Evolutionary conservation across 2,329 filamentous ascomycete genomes (phyloP), one percentile per base, ranked within the genome.

Genomic region (Furcasterigmium furcatum): DNA sequence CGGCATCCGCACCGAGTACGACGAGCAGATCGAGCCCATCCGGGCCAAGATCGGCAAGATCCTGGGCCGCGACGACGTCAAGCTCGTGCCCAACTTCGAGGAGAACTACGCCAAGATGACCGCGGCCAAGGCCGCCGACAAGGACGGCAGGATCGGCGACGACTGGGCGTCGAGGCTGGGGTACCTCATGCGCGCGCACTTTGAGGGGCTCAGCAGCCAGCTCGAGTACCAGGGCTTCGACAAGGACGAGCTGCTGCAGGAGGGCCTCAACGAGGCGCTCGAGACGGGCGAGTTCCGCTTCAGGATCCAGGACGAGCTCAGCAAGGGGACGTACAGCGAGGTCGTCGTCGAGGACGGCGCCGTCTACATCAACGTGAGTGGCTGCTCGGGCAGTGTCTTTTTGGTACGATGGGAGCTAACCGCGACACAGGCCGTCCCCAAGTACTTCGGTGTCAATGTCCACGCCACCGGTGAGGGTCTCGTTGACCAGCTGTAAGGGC

Each of bases 31-130:
- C 38, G 65, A 63, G 32, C 63, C 58, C n/a, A 52, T 70, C 7
- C 63, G 67, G 9, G 54, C 63, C 40, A 63, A 68, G 46, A 62
- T 72, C 32, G 62, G 51, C 20, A 55, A 57, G 34, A 45, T 65
- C 36, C 58, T 74, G 9, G 59, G 56, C 9, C 61, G 61, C 44
- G 56, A 63, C 2, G 63, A 73, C n/a, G 58, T 79, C 27, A 62
- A 65, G 36, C 64, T 80, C 14, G 67, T 64, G 40, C 70, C 73
- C 36, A 71, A 71, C 55, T 79, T 77, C 41, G 72, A 74, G 43
- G 61, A 61, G 5, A 60, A 60, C 14, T 76, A 66, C 38, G 66
- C 60, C 24, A 66, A 59, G 55, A 63, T 79, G 21, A 61, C 59
- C 43, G 62, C 56, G 2, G 61, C 60, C 34, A n/a, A n/a, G n/a